phyloP scores from a whole-genome alignment of 1,284 basidiomycete species.

The Ustilago sp. region DNA sequence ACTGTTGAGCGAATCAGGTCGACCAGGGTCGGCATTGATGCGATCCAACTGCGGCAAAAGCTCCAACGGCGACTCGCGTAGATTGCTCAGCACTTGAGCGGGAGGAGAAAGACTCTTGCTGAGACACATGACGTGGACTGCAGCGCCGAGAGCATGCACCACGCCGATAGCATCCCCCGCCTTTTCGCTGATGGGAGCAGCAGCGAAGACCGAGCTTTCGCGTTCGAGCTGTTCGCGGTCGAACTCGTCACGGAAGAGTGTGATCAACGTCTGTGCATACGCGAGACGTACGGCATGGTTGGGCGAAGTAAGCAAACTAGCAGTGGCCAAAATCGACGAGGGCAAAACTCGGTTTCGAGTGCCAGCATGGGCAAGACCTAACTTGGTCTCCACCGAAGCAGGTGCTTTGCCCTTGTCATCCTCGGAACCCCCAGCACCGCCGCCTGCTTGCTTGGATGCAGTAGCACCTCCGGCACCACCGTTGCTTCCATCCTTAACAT shows the following conservation, averaged over 20 bases:
- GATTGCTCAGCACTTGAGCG: conserved; percentile 22
- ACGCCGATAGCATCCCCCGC: conserved; percentile 52
- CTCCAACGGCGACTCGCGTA: conserved; percentile 67
- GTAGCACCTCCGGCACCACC: background rate
- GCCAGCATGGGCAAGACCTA: conserved; percentile 48
- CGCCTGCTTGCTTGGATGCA: background rate
- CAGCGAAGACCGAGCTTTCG: conserved; percentile 33
- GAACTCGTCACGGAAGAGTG: conserved; percentile 54
- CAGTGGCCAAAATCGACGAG: conserved; percentile 45
- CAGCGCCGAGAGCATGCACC: conserved; percentile 60
- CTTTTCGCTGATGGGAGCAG: conserved; percentile 37
- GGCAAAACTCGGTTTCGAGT: conserved; percentile 56
- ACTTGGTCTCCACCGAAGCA: conserved; percentile 21
- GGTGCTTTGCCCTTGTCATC: conserved; percentile 51
- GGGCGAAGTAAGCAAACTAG: conserved; percentile 54
- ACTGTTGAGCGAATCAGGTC: conserved; percentile 39
- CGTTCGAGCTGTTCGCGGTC: conserved; percentile 36
- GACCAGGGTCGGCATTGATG: conserved; percentile 68
- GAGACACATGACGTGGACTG: conserved; percentile 55
- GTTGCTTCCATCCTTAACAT: conserved; percentile 16
- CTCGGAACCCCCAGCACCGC: background rate
- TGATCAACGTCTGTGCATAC: conserved; percentile 58
- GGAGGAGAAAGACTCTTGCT: conserved; percentile 56
- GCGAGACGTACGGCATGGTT: conserved; percentile 58
- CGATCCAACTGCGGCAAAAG: conserved; percentile 73